These are phyloP conservation scores for Cylindrodendrum hubeiense DNA, from an alignment of 2,329 filamentous ascomycete genomes.

Conservation along the genomic window DNA sequence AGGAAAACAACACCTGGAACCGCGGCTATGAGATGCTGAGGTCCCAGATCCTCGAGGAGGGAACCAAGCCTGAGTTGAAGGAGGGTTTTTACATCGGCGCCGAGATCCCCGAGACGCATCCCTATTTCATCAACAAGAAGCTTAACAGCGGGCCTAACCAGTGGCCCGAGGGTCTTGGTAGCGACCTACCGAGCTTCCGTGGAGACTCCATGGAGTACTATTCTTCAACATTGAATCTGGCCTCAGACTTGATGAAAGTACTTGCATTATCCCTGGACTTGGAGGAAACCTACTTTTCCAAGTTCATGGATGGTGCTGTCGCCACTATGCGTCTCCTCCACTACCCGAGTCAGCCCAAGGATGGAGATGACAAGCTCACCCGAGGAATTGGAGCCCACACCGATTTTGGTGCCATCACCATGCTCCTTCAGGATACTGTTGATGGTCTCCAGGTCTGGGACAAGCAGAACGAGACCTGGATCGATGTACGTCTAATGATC, in stretches of 20 bases:
- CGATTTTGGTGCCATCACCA: slow-evolving; percentile 68
- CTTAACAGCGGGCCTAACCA: slow-evolving; percentile 56
- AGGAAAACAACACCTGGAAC: slow-evolving; percentile 54
- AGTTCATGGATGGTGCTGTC: slow-evolving; percentile 58
- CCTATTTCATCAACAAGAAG: slow-evolving; percentile 55
- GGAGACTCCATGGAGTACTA: slow-evolving; percentile 56
- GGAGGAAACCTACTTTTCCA: slow-evolving; percentile 56
- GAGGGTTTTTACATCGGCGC: slow-evolving; percentile 53
- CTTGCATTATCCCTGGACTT: slow-evolving; percentile 57
- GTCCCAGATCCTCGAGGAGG: slow-evolving; percentile 59
- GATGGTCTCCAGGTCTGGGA: slow-evolving; percentile 66
- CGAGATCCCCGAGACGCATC: slow-evolving; percentile 56
- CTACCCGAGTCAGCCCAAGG: slow-evolving; percentile 58
- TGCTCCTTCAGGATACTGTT: slow-evolving; percentile 64
- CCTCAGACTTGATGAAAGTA: slow-evolving; percentile 55
- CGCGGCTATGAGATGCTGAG: slow-evolving; percentile 64
- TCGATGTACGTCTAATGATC: slow-evolving; percentile 47
- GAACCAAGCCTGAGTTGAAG: slow-evolving; percentile 60
- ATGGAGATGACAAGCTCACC: slow-evolving; percentile 49
- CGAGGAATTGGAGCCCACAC: slow-evolving; percentile 63
- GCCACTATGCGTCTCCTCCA: slow-evolving; percentile 61
- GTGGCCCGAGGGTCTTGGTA: slow-evolving; percentile 55
- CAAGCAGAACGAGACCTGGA: slow-evolving; percentile 57
- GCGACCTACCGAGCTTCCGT: slow-evolving; percentile 49
- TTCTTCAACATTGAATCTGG: slow-evolving; percentile 53